Base-by-base conservation (phyloP, 2,329 filamentous ascomycete species). In the Aureobasidium sp. region DNA sequence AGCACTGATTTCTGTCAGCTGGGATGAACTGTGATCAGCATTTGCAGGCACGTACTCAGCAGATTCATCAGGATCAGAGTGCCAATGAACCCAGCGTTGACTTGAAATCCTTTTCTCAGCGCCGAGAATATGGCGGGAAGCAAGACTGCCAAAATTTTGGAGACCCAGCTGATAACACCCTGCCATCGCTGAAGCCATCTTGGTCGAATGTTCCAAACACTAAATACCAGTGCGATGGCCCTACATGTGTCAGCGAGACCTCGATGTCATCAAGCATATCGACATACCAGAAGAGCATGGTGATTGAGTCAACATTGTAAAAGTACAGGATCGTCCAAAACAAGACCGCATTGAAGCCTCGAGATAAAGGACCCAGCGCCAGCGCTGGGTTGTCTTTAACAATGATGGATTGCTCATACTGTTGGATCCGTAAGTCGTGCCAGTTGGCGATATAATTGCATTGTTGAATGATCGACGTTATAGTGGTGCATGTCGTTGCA, bases 321-420 rank as follows among this genome's bases (percentile, higher is more conserved):
- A 63, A 63, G 37, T 66, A 66, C n/a, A 65, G 27, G 3, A 66
- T 64, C 6, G 64, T 63, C 66, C 66, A 67, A 29, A 63, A 67
- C 12, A 65, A 56, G 3, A 64, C 62, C 26, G 64, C 63, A 51
- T 61, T 63, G 46, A 66, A 63, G 20, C 66, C 66, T 20, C 47
- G 23, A 8, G 65, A 65, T n/a, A 66, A 48, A 26, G 66, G 66
- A 20, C 66, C 66, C 32, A 66, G 20, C 12, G 64, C 65, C 5
- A 66, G 57, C 12, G 51, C 63, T 7, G 65, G 65, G 8, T 65
- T 58, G 13, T 62, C 60, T 20, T 63, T 46, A 1, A 58, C 62
- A 10, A 42, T 50, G 13, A 63, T 46, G 0, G 65, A 62, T 15
- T 63, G 61, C 37, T 65, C 53, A 20, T 62, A 67, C n/a, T 63